These are phyloP conservation scores for Colletotrichum sp. DNA, from an alignment of 2,329 filamentous ascomycete species.

Conservation along the genomic window DNA sequence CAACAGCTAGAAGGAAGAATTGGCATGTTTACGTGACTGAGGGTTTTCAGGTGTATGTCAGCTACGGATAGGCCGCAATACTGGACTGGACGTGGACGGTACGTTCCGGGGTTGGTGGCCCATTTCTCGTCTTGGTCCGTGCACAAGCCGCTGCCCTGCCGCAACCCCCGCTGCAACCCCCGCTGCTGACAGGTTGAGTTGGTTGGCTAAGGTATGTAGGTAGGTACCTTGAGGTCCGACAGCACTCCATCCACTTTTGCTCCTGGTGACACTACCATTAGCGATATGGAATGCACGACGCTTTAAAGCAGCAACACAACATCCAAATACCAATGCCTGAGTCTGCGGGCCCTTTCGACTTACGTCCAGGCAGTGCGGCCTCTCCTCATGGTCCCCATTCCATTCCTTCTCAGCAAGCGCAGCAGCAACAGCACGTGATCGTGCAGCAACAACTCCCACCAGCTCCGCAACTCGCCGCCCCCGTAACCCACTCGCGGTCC, in stretches of 20 bases:
- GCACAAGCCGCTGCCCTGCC: slow-evolving; percentile 12
- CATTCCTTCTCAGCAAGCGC: slow-evolving; percentile 24
- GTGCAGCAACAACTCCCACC: slow-evolving; percentile 20
- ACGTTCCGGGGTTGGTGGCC: not conserved
- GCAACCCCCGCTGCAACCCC: not conserved
- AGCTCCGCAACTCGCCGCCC: not conserved
- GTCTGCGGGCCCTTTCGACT: not conserved
- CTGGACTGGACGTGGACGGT: not conserved
- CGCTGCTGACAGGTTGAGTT: not conserved
- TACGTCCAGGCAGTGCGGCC: not conserved
- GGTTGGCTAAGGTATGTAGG: not conserved
- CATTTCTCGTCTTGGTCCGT: not conserved
- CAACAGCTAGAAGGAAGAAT: not conserved
- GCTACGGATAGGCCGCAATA: not conserved
- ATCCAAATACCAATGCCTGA: slow-evolving; percentile 1
- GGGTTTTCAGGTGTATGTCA: not conserved
- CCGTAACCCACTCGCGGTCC: slow-evolving; percentile 17
- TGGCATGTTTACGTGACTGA: not conserved
- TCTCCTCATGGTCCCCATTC: slow-evolving; percentile 6
- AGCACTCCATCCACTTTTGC: not conserved
- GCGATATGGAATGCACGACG: not conserved
- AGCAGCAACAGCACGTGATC: not conserved
- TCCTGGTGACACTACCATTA: not conserved
- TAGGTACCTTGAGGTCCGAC: not conserved
- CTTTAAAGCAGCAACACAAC: slow-evolving; percentile 22